Base-by-base conservation (phyloP, 805 yeast species). In the Hanseniaspora vineae region DNA sequence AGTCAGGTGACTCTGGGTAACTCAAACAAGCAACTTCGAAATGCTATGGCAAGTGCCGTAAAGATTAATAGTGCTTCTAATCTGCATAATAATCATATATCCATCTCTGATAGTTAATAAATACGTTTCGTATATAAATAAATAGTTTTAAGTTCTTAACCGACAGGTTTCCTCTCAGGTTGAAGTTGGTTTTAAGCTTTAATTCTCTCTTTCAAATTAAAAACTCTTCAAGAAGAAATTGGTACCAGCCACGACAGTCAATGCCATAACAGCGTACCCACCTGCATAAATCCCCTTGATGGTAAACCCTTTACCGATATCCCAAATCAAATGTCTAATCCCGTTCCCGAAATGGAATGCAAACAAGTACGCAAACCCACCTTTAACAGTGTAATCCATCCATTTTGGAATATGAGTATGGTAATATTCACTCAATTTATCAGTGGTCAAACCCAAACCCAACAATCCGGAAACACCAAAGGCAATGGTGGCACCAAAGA, bases 321-420 rank as follows among this genome's bases (percentile, higher is more conserved):
- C 98, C 98, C 98, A 92, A 48, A 85, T 61, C 66, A 90, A 70
- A 66, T 92, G 98, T 76, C 98, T 86, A 53, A 90, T 51, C 58
- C 97, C 97, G 65, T 89, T 87, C 64, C 73, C 77, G 44, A 76
- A 59, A 68, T 92, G 98, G 82, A 77, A 88, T 31, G 84, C 83
- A 66, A 92, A 87, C 55, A 96, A 89, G 71, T 77, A 77, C 9
- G 92, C 78, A 60, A 81, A 77, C 39, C 77, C 60, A 45, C 81
- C 79, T 72, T 92, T 92, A 50, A 78, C 68, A 20, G 72, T 69
- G 50, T 76, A 55, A 67, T 88, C 84, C 39, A 75, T 69, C 48
- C 71, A 72, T 17, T 76, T 61, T 42, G 96, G 92, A 53, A 84
- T 70, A 18, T 79, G 72, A 37, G 81, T 80, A 45, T 73, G 71